Evolutionary conservation across 345 rosid genomes (phyloP).

Genomic region (Populus nigra): DNA sequence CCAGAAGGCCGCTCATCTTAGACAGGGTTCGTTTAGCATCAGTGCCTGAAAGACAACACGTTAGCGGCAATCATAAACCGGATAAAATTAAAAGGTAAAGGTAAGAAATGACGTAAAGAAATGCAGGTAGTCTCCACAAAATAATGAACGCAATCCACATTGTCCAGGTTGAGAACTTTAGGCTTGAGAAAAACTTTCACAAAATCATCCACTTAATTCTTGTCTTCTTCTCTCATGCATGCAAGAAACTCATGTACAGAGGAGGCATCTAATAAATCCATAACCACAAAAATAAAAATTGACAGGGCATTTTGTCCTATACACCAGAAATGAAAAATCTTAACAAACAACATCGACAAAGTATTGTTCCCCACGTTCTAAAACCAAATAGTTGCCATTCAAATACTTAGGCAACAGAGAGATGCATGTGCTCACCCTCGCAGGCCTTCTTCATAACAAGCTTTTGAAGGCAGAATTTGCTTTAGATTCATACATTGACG

Average conservation of each 20-base stretch:
- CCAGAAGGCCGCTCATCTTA: neutral
- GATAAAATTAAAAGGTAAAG: neutral
- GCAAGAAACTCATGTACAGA: neutral
- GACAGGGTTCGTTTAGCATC: neutral
- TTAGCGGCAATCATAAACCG: neutral
- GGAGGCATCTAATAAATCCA: neutral
- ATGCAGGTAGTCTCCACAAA: neutral
- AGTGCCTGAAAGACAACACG: neutral
- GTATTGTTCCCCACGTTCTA: neutral
- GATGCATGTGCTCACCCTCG: neutral
- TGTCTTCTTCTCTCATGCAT: neutral
- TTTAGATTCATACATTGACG: neutral
- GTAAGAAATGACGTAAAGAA: neutral
- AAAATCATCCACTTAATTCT: neutral
- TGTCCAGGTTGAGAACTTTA: neutral
- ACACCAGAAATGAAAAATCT: too few species aligned
- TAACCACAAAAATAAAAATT: neutral
- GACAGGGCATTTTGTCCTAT: neutral
- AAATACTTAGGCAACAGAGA: neutral
- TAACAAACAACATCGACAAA: too few species aligned
- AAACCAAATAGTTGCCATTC: neutral
- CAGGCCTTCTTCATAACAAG: neutral
- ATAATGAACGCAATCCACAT: neutral
- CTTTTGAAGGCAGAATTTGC: neutral
- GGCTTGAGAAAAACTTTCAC: neutral